phyloP scores from a whole-genome alignment of 208 protist genomes.

The Vickermania ingenoplastis region DNA sequence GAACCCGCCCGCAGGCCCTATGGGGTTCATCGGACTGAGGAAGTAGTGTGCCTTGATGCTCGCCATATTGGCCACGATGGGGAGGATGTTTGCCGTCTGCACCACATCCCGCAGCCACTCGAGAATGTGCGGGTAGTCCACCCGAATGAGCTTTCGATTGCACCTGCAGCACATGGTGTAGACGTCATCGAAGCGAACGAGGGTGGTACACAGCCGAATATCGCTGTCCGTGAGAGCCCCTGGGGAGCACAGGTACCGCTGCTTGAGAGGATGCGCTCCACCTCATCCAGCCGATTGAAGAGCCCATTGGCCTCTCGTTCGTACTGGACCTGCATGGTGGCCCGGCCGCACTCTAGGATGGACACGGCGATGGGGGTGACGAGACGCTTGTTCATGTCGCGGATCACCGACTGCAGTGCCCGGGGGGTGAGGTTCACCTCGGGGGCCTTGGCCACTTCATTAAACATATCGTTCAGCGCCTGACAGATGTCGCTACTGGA shows the following conservation, averaged over 20 bases:
- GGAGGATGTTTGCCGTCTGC: constrained; percentile 34
- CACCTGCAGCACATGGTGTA: constrained; percentile 84
- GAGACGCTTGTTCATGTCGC: constrained; percentile 68
- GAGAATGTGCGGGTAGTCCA: constrained; percentile 67
- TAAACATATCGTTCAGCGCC: constrained; percentile 78
- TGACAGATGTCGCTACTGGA: constrained; percentile 84
- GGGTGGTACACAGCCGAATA: constrained; percentile 74
- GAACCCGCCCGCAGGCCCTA: constrained; percentile 1
- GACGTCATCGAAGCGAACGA: constrained; percentile 85
- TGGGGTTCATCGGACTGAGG: constrained; percentile 73
- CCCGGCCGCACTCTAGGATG: constrained; percentile 86
- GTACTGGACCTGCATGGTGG: constrained; percentile 58
- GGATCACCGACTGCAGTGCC: constrained; percentile 54
- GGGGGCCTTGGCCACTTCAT: constrained; percentile 33
- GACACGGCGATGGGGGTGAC: constrained; percentile 83
- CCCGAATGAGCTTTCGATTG: constrained; percentile 52
- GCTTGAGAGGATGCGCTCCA: constrained; percentile 31
- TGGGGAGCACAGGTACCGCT: constrained; percentile 40
- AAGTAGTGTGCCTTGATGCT: constrained; percentile 87
- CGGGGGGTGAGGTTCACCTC: constrained; percentile 62
- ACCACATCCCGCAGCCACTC: constrained; percentile 79
- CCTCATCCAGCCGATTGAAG: constrained; percentile 22
- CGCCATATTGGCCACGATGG: constrained; percentile 58
- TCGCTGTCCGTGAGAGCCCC: constrained; percentile 73
- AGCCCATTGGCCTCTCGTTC: constrained; percentile 27